Percentiles rank a stretch among this genome's conserved stretches.
Evolutionary conservation across 2,329 filamentous ascomycete genomes (phyloP).

Genomic region (Ophiognomonia clavigignenti-juglandacearum): DNA sequence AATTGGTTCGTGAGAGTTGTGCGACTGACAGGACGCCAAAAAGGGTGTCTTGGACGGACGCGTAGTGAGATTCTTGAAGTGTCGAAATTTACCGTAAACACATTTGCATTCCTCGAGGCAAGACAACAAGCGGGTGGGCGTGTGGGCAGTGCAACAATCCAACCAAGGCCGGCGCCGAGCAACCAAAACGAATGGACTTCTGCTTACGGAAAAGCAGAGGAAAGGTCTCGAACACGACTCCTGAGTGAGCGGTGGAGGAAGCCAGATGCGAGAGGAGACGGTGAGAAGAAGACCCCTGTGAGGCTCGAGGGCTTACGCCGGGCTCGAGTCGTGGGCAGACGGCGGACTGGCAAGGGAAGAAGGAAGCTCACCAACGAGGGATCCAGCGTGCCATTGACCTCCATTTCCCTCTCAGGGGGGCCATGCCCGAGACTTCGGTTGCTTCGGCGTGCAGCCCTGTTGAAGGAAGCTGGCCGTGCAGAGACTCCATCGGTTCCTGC

Average conservation of each 20-base stretch:
- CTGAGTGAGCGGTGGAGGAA: conserved; percentile 1
- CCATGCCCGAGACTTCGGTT: no score
- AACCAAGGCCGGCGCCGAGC: not conserved
- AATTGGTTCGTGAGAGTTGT: not conserved
- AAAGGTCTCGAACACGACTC: not conserved
- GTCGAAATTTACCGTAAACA: conserved; percentile 9
- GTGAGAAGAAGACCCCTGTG: conserved; percentile 2
- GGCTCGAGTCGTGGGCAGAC: not conserved
- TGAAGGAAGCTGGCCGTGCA: conserved; percentile 1
- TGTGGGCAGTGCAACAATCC: not conserved
- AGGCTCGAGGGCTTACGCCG: no score
- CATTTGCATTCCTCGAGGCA: conserved; percentile 9
- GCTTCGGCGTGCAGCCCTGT: no score
- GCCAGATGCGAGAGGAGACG: conserved; percentile 3
- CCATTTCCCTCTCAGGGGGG: not conserved
- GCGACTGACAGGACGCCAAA: not conserved
- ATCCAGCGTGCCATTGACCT: conserved; percentile 4
- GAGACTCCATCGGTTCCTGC: not conserved
- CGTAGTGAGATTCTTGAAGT: conserved; percentile 4
- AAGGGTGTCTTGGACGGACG: conserved; percentile 7
- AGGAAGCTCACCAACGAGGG: conserved; percentile 6
- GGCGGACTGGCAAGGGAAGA: conserved; percentile 1
- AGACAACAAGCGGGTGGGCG: not conserved
- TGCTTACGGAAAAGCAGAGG: conserved; percentile 7
- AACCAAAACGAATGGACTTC: conserved; percentile 10